Evolutionary conservation across 2,329 filamentous ascomycete species (phyloP).

Genomic region (Fusarium globosum): DNA sequence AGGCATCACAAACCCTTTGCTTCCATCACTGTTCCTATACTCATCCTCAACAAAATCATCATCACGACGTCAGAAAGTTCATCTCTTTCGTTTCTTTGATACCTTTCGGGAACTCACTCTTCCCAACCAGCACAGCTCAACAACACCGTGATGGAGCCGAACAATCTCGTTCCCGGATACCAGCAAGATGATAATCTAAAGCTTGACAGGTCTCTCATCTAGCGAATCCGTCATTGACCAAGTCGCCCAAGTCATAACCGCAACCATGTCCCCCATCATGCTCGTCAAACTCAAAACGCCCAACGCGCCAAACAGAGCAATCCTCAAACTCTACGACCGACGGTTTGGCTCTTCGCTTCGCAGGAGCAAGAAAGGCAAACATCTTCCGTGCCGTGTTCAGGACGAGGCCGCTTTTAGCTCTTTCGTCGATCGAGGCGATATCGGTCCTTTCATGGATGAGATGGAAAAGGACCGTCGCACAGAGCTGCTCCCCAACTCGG

Average conservation of each 20-base stretch:
- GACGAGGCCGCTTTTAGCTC: neutral
- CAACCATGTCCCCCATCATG: neutral
- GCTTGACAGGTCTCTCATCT: neutral
- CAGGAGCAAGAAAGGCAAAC: neutral
- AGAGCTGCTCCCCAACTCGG: neutral
- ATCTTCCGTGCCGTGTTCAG: neutral
- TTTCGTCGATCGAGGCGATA: neutral
- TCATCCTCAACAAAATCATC: too few species aligned
- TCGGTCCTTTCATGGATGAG: neutral
- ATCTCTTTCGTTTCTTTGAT: too few species aligned
- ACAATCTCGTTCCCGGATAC: too few species aligned
- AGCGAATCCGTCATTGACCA: neutral
- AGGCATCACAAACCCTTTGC: too few species aligned
- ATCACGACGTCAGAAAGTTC: too few species aligned
- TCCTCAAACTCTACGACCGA: neutral
- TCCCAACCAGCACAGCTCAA: too few species aligned
- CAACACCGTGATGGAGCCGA: too few species aligned
- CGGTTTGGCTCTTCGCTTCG: neutral
- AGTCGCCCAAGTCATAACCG: neutral
- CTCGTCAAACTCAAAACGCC: neutral
- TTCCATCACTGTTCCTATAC: too few species aligned
- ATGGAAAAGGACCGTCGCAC: neutral
- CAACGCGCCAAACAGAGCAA: neutral
- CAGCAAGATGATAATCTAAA: too few species aligned
- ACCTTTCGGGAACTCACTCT: too few species aligned